These are phyloP conservation scores for Pseudonitzschia multiseries DNA, from an alignment of 108 stramenopile genomes.

Conservation along the genomic window DNA sequence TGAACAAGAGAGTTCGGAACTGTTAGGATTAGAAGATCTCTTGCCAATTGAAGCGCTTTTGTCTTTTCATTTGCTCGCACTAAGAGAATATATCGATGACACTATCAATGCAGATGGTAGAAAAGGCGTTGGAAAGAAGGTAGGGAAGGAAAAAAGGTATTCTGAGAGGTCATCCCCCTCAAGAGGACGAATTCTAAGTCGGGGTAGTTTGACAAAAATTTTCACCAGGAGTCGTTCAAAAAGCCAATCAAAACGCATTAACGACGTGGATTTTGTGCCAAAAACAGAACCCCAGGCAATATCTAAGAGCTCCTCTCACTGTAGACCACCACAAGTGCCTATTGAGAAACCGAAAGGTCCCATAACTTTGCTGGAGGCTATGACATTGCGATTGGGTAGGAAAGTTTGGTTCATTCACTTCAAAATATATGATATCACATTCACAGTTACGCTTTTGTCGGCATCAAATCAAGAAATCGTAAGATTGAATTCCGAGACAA, in stretches of 20 bases:
- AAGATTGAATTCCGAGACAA: constrained; percentile 30
- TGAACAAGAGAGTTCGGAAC: constrained; percentile 51
- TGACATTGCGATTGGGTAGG: constrained; percentile 41
- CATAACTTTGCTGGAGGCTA: constrained; percentile 40
- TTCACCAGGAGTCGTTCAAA: constrained; percentile 22
- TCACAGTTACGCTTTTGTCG: constrained; percentile 35
- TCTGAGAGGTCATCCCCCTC: not conserved
- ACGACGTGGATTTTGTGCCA: constrained; percentile 1
- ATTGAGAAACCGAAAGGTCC: not conserved
- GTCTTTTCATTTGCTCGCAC: constrained; percentile 75
- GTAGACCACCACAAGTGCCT: constrained; percentile 12
- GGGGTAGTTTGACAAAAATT: constrained; percentile 18
- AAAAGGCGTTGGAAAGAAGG: constrained; percentile 11
- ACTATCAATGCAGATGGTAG: constrained; percentile 2
- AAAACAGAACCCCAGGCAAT: not conserved
- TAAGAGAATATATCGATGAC: constrained; percentile 32
- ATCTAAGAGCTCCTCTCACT: not conserved
- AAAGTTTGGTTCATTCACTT: constrained; percentile 48
- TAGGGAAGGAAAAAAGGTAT: constrained; percentile 9
- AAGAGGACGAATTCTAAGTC: constrained; percentile 6
- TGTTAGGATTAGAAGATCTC: constrained; percentile 63
- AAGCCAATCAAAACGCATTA: constrained; percentile 1
- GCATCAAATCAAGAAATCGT: constrained; percentile 38
- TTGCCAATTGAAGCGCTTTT: constrained; percentile 75
- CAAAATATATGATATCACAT: constrained; percentile 29